These are phyloP conservation scores for Takashimella koratensis DNA, from an alignment of 1,284 basidiomycete genomes.

Conservation along the genomic window DNA sequence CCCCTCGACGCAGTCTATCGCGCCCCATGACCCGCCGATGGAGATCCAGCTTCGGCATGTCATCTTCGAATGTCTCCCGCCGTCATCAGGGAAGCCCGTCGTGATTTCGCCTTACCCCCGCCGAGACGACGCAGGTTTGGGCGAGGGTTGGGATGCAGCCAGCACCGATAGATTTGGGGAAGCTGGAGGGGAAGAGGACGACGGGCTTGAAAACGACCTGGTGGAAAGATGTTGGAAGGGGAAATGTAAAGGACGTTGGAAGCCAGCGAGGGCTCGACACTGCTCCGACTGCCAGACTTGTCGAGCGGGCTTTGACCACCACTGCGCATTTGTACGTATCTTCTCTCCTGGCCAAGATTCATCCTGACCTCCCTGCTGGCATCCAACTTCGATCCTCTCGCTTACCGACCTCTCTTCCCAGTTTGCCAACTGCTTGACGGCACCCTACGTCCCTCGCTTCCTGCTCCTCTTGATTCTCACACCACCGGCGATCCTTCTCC, in stretches of 20 bases:
- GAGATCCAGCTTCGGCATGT: slow-evolving; percentile 7
- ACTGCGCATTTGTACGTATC: slow-evolving; percentile 39
- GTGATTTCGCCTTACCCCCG: background rate
- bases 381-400: no score
- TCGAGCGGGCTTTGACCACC: slow-evolving; percentile 43
- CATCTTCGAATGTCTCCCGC: slow-evolving; percentile 33
- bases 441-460: slow-evolving; percentile 36
- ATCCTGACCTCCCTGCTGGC: background rate
- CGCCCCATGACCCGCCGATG: slow-evolving; percentile 24
- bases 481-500: slow-evolving; percentile 19
- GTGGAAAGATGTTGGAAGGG: slow-evolving; percentile 29
- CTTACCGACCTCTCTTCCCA: slow-evolving; percentile 11
- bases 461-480: slow-evolving; percentile 28
- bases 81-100: slow-evolving; percentile 1
- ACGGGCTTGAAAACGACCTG: slow-evolving; percentile 7
- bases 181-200: background rate
- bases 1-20: slow-evolving; percentile 25
- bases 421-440: slow-evolving; percentile 46
- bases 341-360: background rate
- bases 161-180: no score
- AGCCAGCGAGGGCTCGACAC: slow-evolving; percentile 41
- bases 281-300: slow-evolving; percentile 43
- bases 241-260: slow-evolving; percentile 34
- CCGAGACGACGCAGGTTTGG: background rate
- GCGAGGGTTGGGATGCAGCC: no score